Base-by-base conservation (phyloP, 306 rosid genomes). In the Quercus parvula region DNA sequence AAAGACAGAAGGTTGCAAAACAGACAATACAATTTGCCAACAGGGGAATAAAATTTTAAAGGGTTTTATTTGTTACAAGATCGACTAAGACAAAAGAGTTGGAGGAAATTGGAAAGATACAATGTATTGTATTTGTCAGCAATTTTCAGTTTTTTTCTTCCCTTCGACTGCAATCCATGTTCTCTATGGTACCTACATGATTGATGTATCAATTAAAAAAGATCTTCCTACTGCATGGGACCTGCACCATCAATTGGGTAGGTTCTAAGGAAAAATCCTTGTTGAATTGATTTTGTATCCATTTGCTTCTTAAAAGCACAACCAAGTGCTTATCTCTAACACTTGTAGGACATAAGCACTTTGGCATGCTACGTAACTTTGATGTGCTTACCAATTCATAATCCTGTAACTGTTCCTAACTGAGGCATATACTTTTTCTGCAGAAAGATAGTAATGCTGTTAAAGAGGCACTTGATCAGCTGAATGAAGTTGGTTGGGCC, bases 401-500 rank as follows among this genome's bases (percentile, higher is more conserved):
- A 31, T 75, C 52, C 52, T 51, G 77, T 56, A 41, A 44, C 59
- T 31, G 31, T 30, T 77, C 20, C 46, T 44, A 72, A 61, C 25
- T 74, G 78, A 80, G 25, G 56, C 18, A 61, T 46, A 25, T 49
- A 7, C 46, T 3, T 59, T 27, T 71, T 58, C 24, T 87, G 88
- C 89, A 94, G 99, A 94, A 92, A 78, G 97, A 94, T 66, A 94
- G 97, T 80, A 78, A 70, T 75, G 90, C 88, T 35, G 97, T 91
- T 54, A 92, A 90, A 86, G 95, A 90, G 80, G 94, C 92, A 69
- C 94, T 94, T 78, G 90, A 91, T 88, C 83, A 88, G 87, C 91
- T 94, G 7, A 85, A 77, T 81, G 92, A 92, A 83, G 81, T 79
- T 74, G 97, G 99, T 59, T 94, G 97, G 95, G 99, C 97, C 52